phyloP scores from a whole-genome alignment of 768 basidiomycete species.

The Mycena leptocephala region DNA sequence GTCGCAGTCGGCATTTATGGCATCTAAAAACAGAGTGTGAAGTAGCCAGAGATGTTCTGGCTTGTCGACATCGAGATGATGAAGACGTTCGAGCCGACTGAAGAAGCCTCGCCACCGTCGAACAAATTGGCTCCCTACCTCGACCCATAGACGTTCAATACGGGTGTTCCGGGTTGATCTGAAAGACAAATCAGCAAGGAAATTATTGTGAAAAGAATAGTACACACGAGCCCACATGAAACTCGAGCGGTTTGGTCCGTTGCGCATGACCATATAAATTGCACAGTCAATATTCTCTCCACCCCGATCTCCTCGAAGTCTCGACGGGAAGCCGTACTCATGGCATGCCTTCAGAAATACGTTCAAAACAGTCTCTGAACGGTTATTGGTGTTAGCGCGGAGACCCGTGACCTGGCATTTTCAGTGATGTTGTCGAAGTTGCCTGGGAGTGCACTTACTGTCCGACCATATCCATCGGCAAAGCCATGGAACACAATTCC shows the following conservation, averaged over 20 bases:
- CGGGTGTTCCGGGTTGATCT: background rate
- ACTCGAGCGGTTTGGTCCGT: slow-evolving; percentile 37
- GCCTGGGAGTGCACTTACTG: slow-evolving; percentile 30
- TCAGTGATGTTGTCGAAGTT: background rate
- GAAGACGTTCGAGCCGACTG: too few species aligned
- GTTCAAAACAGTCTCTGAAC: background rate
- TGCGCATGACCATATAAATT: background rate
- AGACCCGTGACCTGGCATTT: slow-evolving; percentile 24
- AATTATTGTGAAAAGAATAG: background rate
- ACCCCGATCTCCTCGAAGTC: slow-evolving; percentile 42
- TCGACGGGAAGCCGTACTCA: slow-evolving; percentile 31
- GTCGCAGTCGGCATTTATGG: background rate
- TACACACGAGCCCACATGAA: slow-evolving; percentile 29
- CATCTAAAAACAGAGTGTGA: slow-evolving; percentile 47
- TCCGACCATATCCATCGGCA: slow-evolving; percentile 48
- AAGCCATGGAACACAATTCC: slow-evolving; percentile 47
- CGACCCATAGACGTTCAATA: too few species aligned
- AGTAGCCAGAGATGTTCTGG: slow-evolving; percentile 57
- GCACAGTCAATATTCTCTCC: slow-evolving; percentile 43
- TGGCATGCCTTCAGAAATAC: background rate
- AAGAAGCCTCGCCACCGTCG: too few species aligned
- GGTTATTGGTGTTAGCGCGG: slow-evolving; percentile 28
- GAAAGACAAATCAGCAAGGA: background rate
- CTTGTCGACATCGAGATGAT: too few species aligned
- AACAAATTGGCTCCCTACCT: too few species aligned